Conservation (phyloP, 768 basidiomycete genomes). For the Lactarius vividus region DNA sequence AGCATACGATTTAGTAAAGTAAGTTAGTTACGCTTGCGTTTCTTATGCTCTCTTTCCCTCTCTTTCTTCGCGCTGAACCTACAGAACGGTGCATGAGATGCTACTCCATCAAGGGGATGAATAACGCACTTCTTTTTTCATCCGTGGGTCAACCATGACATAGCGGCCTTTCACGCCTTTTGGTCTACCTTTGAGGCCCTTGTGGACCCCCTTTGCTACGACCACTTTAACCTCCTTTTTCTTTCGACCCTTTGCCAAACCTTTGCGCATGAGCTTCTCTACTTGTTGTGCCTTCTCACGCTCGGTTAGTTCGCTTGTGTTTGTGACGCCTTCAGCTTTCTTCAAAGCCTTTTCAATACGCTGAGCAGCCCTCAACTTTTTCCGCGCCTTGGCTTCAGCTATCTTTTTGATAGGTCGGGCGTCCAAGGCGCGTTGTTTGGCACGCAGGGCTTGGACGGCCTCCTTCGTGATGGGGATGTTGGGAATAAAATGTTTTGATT, state of each 20-base stretch:
- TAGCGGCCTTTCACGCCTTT: conserved; percentile 96
- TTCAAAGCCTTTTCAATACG: conserved; percentile 89
- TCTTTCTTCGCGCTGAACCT: conserved; percentile 86
- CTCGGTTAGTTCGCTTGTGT: conserved; percentile 89
- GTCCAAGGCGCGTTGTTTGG: conserved; percentile 90
- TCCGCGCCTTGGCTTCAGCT: conserved; percentile 96
- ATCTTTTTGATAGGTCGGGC: conserved; percentile 99
- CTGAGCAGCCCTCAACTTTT: conserved; percentile 86
- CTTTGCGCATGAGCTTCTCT: conserved; percentile 85
- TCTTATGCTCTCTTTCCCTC: conserved; percentile 70
- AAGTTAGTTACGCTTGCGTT: conserved; percentile 44
- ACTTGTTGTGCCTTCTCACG: conserved; percentile 93
- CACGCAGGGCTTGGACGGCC: conserved; percentile 79
- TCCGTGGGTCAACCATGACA: conserved; percentile 89
- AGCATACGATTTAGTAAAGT: conserved; percentile 1
- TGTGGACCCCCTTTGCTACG: conserved; percentile 88
- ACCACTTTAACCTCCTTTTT: conserved; percentile 82
- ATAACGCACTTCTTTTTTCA: conserved; percentile 81
- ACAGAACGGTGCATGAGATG: conserved; percentile 21
- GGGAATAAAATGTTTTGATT: conserved; percentile 86
- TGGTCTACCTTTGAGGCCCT: conserved; percentile 87
- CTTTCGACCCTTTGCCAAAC: conserved; percentile 64
- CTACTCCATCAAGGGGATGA: conserved; percentile 11
- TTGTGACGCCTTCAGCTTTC: conserved; percentile 91
- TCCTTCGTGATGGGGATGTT: conserved; percentile 98